phyloP scores from a whole-genome alignment of 2,329 filamentous ascomycete species.

The Penicillium sp. region DNA sequence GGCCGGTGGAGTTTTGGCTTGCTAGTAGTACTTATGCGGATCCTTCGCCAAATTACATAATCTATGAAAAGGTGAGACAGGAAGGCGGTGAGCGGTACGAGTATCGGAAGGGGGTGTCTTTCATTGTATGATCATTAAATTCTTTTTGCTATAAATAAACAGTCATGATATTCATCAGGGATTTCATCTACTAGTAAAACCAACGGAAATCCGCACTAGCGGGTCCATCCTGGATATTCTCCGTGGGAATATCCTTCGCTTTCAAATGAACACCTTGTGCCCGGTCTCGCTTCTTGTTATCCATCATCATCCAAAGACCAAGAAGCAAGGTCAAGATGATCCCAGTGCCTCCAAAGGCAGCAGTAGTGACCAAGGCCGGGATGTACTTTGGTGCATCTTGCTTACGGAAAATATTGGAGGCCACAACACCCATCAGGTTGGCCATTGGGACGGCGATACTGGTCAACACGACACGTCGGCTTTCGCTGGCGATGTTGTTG shows the following conservation, averaged over 20 bases:
- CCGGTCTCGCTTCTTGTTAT: slow-evolving; percentile 58
- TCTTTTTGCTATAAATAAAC: background rate
- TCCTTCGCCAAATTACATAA: no score
- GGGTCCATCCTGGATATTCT: slow-evolving; percentile 51
- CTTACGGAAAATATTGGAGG: slow-evolving; percentile 61
- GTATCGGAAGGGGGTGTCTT: background rate
- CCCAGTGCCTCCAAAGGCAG: slow-evolving; percentile 53
- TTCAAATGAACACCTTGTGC: slow-evolving; percentile 54
- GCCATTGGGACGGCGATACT: slow-evolving; percentile 67
- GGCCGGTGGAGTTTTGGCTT: no score
- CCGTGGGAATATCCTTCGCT: slow-evolving; percentile 54
- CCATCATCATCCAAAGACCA: slow-evolving; percentile 45
- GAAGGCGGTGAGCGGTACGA: no score
- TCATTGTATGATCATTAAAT: background rate
- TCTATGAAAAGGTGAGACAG: no score
- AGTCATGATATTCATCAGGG: background rate
- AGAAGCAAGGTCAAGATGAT: slow-evolving; percentile 53
- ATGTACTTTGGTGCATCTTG: slow-evolving; percentile 62
- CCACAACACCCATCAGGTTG: slow-evolving; percentile 68
- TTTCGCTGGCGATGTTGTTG: slow-evolving; percentile 73
- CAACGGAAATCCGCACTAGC: slow-evolving; percentile 52
- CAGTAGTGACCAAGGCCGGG: slow-evolving; percentile 58
- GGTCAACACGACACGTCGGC: slow-evolving; percentile 63
- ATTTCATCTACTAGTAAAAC: slow-evolving; percentile 38
- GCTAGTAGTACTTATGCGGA: no score